Evolutionary conservation across 805 yeast species (phyloP).

Genomic region (Metschnikowia lochheadii): DNA sequence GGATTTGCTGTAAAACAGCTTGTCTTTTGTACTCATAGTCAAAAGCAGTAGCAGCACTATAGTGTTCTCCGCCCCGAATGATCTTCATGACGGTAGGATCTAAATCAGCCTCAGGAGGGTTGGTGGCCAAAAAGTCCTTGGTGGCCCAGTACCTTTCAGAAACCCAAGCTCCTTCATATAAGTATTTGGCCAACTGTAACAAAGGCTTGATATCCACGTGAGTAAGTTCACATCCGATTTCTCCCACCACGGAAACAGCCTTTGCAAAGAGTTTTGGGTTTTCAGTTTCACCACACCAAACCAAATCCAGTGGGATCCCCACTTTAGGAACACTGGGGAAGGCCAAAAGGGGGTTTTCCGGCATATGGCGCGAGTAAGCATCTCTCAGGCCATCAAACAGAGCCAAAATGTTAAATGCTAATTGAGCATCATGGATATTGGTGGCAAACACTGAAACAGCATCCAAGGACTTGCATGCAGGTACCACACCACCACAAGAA

Average conservation of each 20-base stretch:
- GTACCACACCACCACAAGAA: conserved; percentile 89
- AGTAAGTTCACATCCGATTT: conserved; percentile 51
- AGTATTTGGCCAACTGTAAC: conserved; percentile 75
- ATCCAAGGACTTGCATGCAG: conserved; percentile 93
- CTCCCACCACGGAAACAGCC: conserved; percentile 49
- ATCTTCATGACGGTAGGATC: conserved; percentile 82
- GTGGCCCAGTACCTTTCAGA: conserved; percentile 89
- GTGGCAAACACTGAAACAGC: conserved; percentile 84
- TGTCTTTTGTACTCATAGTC: conserved; percentile 85
- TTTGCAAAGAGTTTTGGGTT: conserved; percentile 65
- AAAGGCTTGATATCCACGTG: conserved; percentile 71
- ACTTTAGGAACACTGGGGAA: conserved; percentile 60
- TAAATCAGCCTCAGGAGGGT: conserved; percentile 65
- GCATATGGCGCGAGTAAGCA: conserved; percentile 76
- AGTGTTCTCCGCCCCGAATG: conserved; percentile 72
- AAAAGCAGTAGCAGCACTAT: conserved; percentile 79
- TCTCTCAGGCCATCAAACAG: conserved; percentile 63
- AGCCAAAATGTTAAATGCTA: conserved; percentile 66
- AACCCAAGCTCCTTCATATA: conserved; percentile 99
- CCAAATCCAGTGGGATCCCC: conserved; percentile 70
- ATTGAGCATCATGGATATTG: conserved; percentile 79
- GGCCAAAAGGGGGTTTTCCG: conserved; percentile 56
- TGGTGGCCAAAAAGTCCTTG: conserved; percentile 62
- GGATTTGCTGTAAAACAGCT: conserved; percentile 65
- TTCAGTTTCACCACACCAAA: conserved; percentile 78